Base-by-base conservation (phyloP, 768 basidiomycete species). In the Mycena albidolilacea region DNA sequence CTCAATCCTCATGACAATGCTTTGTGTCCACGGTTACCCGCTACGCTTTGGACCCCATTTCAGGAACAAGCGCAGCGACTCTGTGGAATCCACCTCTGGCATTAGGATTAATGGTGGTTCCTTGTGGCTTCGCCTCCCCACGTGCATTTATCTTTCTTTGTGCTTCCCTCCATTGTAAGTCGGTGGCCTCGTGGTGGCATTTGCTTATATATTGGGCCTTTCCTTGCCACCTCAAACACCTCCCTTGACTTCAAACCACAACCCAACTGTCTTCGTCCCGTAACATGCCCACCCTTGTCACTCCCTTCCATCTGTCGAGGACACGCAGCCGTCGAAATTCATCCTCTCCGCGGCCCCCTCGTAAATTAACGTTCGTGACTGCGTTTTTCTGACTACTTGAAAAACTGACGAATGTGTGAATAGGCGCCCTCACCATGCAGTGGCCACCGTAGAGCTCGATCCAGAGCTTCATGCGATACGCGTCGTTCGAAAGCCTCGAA, bases 111-210 rank as follows among this genome's bases (percentile, higher is more conserved):
- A 17, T 38, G 57, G 30, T 5, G 3, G 63, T 50, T 17, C 30
- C 30, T 30, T 30, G 30, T 4, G 30, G 30, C 15, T 41, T 62
- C n/a, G 67, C 67, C 44, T 50, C 43, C 14, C 35, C 67, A 61
- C 67, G 67, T 68, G 59, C 44, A 60, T 69, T 69, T 57, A 23
- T 52, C 59, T 59, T 39, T 9, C 63, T 70, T 70, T 64, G 67
- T 61, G 55, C 41, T 43, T 41, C 61, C 14, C 54, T 63, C 55
- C 65, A 67, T 73, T 73, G 64, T 70, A 30, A 41, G 38, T 57
- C 23, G 46, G 46, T 38, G 48, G 50, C 60, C 41, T 52, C 46
- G 15, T 39, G 55, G 39, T 54, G 60, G 62, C 64, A 59, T 46
- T 43, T 21, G 9, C 48, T 41, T 71, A 67, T 72, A 72, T 55